Base-by-base conservation (phyloP, 2,329 filamentous ascomycete genomes). In the Rhynchosporium secalis region DNA sequence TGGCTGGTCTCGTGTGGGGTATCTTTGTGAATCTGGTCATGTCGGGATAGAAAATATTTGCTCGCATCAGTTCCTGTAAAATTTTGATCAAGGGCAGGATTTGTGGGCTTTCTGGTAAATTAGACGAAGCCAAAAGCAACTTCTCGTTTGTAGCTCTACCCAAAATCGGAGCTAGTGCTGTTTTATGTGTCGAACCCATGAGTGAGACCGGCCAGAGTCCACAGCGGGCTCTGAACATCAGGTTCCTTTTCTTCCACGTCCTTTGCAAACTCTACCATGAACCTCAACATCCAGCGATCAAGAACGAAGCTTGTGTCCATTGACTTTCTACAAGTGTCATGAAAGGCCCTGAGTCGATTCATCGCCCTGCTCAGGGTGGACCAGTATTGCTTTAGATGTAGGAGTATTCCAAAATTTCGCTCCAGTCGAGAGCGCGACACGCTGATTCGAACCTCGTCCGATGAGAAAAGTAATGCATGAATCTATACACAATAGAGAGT, bases 381-480 rank as follows among this genome's bases (percentile, higher is more conserved):
- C 78, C 79, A 81, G 61, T 76, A 77, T 3, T 68, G 69, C 33
- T 76, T 69, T 31, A 81, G 65, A 4, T 73, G 68, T 0, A 76
- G 74, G 9, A 81, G 67, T n/a, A 78, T 76, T 62, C 75, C 71
- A 62, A 81, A 81, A 61, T 81, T 81, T n/a, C 71, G 71, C 64
- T 78, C 78, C 1, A 81, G 71, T 4, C 75, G 72, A 9, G 64
- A 64, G 31, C 74, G 74, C 1, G 79, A 76, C 5, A 70, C 65
- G 0, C 66, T 60, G 6, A 79, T 75, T 48, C 78, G 72, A 4
- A 62, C 65, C n/a, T 78, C 74, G 33, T 76, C 72, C 1, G 70
- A 68, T 56, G 71, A 71, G 61, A 80, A 80, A 1, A 81, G 74
- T 2, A 81, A 70, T 0, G 72, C 80, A 61, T 81, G 78, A 20